These are phyloP conservation scores for Canavalia ensiformis DNA, from an alignment of 306 rosid species.

Conservation along the genomic window DNA sequence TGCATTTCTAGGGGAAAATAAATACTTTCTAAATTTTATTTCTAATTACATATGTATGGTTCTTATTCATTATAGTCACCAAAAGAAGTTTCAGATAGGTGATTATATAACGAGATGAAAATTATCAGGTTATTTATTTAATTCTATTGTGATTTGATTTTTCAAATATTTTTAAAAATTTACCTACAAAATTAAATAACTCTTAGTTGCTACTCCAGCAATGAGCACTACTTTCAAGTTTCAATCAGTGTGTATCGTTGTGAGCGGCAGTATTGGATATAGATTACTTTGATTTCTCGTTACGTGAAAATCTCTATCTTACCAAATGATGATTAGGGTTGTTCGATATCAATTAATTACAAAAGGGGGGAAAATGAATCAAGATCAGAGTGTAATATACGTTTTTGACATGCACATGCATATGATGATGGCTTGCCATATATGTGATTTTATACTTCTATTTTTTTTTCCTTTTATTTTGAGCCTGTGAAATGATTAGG, in stretches of 20 bases:
- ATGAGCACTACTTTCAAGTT: slow-evolving; percentile 16
- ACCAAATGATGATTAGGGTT: slow-evolving; percentile 19
- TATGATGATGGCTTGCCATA: slow-evolving; percentile 40
- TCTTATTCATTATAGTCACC: background rate
- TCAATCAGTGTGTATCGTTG: slow-evolving; percentile 15
- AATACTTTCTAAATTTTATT: background rate
- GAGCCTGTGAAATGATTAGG: slow-evolving; percentile 50
- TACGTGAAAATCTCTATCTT: slow-evolving; percentile 24
- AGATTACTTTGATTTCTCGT: slow-evolving; percentile 32
- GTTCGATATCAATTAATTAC: background rate
- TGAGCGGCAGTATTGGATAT: slow-evolving; percentile 11
- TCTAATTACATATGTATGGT: background rate
- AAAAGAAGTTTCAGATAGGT: background rate
- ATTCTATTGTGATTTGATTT: background rate
- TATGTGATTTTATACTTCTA: background rate
- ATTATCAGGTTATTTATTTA: background rate
- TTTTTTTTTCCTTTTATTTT: background rate
- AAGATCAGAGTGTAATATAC: background rate
- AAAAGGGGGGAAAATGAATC: background rate
- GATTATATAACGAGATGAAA: background rate
- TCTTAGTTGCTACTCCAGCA: slow-evolving; percentile 21
- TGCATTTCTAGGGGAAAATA: background rate
- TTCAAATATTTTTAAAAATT: slow-evolving; percentile 1
- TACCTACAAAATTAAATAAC: background rate
- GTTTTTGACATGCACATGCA: slow-evolving; percentile 31